Conservation (phyloP, 768 basidiomycete genomes). For the Suillus subalutaceus region DNA sequence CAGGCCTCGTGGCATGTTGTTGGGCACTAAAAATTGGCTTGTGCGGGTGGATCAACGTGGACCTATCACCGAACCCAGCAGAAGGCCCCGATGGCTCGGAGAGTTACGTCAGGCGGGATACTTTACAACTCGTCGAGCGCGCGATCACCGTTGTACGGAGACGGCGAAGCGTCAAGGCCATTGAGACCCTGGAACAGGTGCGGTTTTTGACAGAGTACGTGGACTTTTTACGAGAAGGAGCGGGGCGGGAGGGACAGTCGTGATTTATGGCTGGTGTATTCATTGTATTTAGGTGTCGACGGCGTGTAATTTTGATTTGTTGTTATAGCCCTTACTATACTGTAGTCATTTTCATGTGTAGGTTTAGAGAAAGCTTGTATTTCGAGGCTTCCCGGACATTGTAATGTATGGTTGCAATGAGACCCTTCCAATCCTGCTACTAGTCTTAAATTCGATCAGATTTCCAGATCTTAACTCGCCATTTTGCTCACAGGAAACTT, state of each 20-base stretch:
- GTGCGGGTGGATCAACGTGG: conserved; percentile 64
- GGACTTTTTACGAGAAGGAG: conserved; percentile 48
- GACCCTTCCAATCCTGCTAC: background rate
- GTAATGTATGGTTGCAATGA: background rate
- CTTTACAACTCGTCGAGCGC: conserved; percentile 69
- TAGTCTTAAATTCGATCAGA: background rate
- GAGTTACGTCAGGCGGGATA: conserved; percentile 40
- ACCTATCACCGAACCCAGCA: conserved; percentile 11
- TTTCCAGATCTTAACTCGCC: too few species aligned
- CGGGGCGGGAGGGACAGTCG: background rate
- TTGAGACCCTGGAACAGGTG: conserved; percentile 95
- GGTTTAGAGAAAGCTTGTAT: background rate
- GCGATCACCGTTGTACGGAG: conserved; percentile 74
- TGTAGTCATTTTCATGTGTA: background rate
- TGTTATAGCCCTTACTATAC: background rate
- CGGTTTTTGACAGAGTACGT: conserved; percentile 79
- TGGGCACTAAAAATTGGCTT: conserved; percentile 93
- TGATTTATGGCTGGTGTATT: background rate
- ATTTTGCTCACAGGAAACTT: too few species aligned
- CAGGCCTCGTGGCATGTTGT: conserved; percentile 88
- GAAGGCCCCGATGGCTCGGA: background rate
- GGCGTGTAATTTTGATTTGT: background rate
- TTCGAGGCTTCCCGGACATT: background rate
- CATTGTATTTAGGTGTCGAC: background rate
- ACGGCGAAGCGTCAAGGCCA: conserved; percentile 83